Percentiles rank a stretch among this genome's conserved stretches.
Evolutionary conservation across 345 rosid species (phyloP).

Genomic region (Clarkia xantiana): DNA sequence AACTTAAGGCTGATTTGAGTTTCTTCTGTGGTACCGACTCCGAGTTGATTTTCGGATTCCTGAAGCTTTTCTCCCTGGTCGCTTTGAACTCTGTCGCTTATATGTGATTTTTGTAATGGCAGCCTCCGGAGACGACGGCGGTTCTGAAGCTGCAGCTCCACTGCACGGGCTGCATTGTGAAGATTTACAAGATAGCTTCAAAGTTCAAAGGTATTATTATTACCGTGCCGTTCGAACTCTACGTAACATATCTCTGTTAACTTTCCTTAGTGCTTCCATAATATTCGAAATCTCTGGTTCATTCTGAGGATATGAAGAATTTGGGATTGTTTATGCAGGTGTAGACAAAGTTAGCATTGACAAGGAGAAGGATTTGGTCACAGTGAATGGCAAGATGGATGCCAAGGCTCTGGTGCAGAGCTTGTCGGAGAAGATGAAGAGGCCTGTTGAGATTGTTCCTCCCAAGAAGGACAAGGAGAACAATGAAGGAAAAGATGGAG

Average conservation of each 20-base stretch:
- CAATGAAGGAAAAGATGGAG: constrained; percentile 12
- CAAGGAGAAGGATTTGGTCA: constrained; percentile 42
- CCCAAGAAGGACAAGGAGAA: constrained; percentile 39
- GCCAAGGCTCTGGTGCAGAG: constrained; percentile 30
- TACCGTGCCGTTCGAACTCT: constrained; percentile 1
- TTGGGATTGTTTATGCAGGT: constrained; percentile 21
- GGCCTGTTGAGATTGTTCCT: constrained; percentile 39
- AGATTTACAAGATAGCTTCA: constrained; percentile 31
- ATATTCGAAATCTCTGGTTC: not conserved
- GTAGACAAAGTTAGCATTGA: constrained; percentile 34
- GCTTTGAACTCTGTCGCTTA: no score
- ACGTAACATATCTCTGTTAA: not conserved
- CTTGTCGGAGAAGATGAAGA: constrained; percentile 45
- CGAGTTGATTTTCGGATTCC: no score
- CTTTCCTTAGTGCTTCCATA: not conserved
- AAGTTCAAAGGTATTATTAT: constrained; percentile 61
- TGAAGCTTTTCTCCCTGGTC: not conserved
- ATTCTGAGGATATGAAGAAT: not conserved
- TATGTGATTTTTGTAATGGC: not conserved
- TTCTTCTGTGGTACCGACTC: no score
- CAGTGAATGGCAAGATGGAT: constrained; percentile 68
- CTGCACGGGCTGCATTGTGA: constrained; percentile 63
- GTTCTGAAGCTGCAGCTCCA: constrained; percentile 45
- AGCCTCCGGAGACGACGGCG: constrained; percentile 54
- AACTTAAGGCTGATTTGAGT: no score